These are phyloP conservation scores for Plasmodium ovale DNA, from an alignment of 169 alveolate genomes.

Conservation along the genomic window DNA sequence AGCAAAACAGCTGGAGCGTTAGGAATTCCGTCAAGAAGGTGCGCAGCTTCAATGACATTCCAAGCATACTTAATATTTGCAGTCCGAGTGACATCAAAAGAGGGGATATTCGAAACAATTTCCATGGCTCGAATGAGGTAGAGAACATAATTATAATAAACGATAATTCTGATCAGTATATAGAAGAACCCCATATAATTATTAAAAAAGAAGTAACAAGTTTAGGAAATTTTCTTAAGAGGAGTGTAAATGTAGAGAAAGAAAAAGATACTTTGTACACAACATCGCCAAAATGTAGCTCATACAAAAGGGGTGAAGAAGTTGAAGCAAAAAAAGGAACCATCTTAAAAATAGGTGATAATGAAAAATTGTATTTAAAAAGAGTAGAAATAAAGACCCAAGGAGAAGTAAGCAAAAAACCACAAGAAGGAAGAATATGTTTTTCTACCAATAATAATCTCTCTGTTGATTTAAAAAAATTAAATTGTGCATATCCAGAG, in stretches of 20 bases:
- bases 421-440: neutral
- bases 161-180: neutral
- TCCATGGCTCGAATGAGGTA: neutral
- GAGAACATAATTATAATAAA: neutral
- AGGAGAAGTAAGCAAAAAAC: no score
- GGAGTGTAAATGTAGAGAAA: neutral
- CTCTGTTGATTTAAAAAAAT: neutral
- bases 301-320: neutral
- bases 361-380: neutral
- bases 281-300: neutral
- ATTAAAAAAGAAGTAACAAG: slow-evolving; percentile 8
- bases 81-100: no score
- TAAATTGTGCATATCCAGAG: neutral
- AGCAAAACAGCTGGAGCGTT: no score
- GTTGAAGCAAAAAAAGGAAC: slow-evolving; percentile 13
- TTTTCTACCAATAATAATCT: neutral
- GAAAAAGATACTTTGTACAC: neutral
- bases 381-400: neutral
- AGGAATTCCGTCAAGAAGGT: no score
- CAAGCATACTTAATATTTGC: neutral
- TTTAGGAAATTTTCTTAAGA: neutral
- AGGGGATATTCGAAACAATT: neutral
- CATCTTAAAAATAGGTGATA: slow-evolving; percentile 18
- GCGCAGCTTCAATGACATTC: neutral
- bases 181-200: neutral